Conservation (phyloP, 2,329 filamentous ascomycete species). For the Nemania sp. region DNA sequence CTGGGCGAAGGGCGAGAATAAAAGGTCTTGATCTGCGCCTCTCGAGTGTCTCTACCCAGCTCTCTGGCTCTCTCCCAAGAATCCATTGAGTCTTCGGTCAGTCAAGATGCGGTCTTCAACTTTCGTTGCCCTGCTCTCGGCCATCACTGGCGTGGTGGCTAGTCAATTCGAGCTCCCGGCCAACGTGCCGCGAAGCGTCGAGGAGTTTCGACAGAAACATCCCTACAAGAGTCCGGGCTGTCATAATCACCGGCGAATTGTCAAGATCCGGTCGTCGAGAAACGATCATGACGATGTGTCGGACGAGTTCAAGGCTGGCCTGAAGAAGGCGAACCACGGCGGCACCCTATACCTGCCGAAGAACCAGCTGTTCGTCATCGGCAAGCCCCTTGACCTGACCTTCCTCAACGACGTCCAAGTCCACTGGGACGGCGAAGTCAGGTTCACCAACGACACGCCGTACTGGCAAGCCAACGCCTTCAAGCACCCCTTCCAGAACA, state of each 20-base stretch:
- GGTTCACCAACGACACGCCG: constrained; percentile 50
- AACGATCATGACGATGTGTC: constrained; percentile 62
- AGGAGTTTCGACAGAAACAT: constrained; percentile 47
- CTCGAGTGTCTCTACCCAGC: not conserved
- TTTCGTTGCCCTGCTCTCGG: constrained; percentile 31
- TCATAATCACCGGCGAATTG: constrained; percentile 35
- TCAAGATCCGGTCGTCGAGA: constrained; percentile 57
- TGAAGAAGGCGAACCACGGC: constrained; percentile 62
- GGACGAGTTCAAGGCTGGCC: constrained; percentile 56
- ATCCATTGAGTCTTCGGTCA: not conserved
- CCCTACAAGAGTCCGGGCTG: constrained; percentile 39
- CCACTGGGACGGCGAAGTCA: constrained; percentile 61
- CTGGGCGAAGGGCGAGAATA: constrained; percentile 1
- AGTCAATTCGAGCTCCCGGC: constrained; percentile 38
- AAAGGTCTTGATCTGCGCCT: not conserved
- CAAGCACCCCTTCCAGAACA: constrained; percentile 51
- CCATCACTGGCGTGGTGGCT: constrained; percentile 33
- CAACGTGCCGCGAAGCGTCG: constrained; percentile 42
- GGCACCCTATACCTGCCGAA: constrained; percentile 60
- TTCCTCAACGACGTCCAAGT: constrained; percentile 63
- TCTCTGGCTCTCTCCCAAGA: not conserved
- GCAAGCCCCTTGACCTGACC: constrained; percentile 61
- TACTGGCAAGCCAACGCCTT: constrained; percentile 51
- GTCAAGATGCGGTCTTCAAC: constrained; percentile 34
- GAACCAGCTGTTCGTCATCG: constrained; percentile 60